These are phyloP conservation scores for Anisodus acutangulus DNA, from an alignment of 257 asterid species.

Conservation along the genomic window DNA sequence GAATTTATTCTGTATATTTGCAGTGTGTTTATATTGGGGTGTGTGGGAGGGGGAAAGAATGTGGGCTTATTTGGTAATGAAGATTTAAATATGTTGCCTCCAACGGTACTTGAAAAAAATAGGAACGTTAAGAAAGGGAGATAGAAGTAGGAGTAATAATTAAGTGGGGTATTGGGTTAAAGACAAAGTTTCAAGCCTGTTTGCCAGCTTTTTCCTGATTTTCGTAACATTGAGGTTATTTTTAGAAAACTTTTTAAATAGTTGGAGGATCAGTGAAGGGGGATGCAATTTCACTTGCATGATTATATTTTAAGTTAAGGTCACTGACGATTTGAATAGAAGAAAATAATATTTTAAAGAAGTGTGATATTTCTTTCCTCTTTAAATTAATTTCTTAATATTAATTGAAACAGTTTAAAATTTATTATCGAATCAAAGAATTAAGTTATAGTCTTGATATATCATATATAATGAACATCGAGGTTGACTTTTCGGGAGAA, in stretches of 20 bases:
- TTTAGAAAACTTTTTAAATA: background rate
- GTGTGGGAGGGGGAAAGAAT: background rate
- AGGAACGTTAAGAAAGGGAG: constrained; percentile 62
- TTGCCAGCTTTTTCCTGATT: background rate
- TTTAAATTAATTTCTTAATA: too few species aligned
- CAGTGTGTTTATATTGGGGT: constrained; percentile 16
- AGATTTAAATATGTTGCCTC: constrained; percentile 47
- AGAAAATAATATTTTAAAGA: too few species aligned
- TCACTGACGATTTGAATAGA: too few species aligned
- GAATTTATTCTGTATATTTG: constrained; percentile 6
- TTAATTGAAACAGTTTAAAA: too few species aligned
- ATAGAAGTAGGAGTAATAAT: constrained; percentile 44
- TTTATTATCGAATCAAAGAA: too few species aligned
- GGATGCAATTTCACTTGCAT: too few species aligned
- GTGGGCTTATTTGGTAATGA: background rate
- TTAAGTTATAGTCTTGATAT: too few species aligned
- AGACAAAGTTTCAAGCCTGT: constrained; percentile 1
- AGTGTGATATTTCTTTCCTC: too few species aligned
- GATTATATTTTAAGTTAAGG: too few species aligned
- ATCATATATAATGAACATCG: background rate
- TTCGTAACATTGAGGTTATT: background rate
- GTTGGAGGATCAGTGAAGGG: too few species aligned
- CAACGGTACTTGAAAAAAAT: constrained; percentile 53
- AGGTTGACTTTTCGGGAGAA: background rate
- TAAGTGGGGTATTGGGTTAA: constrained; percentile 42